Evolutionary conservation across 2,329 filamentous ascomycete species (phyloP), one percentile per base, ranked within the genome.

Genomic region (Pseudogymnoascus sp.): DNA sequence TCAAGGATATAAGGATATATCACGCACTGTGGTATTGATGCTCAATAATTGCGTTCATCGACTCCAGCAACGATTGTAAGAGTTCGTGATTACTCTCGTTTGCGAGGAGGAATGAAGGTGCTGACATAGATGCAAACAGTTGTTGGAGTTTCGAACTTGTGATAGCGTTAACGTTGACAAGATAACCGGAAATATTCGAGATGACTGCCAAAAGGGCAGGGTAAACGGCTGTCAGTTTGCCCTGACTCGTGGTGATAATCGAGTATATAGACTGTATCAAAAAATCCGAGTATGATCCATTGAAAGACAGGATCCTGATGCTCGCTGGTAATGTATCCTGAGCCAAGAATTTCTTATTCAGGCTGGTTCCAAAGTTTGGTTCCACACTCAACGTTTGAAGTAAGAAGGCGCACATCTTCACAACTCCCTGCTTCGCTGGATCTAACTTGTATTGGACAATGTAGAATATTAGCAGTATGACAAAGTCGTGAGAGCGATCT

Each of bases 371-470:
- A 74, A 97, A 97, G 64, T 89, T 91, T 61, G 88, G 83, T 74
- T 97, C 94, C 2, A 95, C 91, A 69, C 93, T 97, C 70, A 99
- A 77, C 0, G 94, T 97, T 74, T 99, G 94, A 39, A 99, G 77
- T 43, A 97, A 82, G 72, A 99, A 97, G n/a, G 95, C 87, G 74
- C 94, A 97, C 91, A 97, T 97, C 61, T 94, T 84, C 25, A 97
- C 90, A 1, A 97, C 81, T 0, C 94, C 94, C 73, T 97, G 92
- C 72, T 93, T 95, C 1, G 91, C 86, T 18, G 88, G 78, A 70
- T 97, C 93, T 41, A 85, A 83, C 70, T 91, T 91, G 73, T 94
- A 89, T 71, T 96, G 91, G 53, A 96, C 84, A 4, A 92, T 91
- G 72, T 97, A 97, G 75, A 95, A 99, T 3, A 97, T 77, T 39